phyloP scores from a whole-genome alignment of 306 rosid species.

The Quercus aquifolioides region DNA sequence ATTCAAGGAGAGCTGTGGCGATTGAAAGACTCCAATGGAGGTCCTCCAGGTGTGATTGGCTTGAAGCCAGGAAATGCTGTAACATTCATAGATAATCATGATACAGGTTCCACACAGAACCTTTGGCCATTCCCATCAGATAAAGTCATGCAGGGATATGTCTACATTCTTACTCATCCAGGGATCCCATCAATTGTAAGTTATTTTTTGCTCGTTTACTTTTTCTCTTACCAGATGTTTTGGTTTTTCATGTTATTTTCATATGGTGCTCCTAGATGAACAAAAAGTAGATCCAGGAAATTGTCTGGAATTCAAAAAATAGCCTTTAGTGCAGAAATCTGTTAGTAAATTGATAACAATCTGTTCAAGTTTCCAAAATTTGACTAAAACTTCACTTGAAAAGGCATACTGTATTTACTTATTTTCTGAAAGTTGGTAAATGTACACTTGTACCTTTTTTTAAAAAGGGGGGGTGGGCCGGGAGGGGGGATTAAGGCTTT shows the following conservation, averaged over 20 bases:
- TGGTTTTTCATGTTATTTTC: neutral
- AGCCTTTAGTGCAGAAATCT: neutral
- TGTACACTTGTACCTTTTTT: too few species aligned
- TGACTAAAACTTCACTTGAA: too few species aligned
- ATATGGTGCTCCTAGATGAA: neutral
- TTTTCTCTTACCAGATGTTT: neutral
- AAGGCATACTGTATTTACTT: too few species aligned
- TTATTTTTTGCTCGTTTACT: neutral
- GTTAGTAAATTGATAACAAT: neutral
- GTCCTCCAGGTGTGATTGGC: constrained; percentile 36
- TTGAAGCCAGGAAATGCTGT: constrained; percentile 39
- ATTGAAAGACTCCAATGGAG: constrained; percentile 26
- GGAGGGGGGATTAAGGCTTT: too few species aligned
- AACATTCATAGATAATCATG: constrained; percentile 42
- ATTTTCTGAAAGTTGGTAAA: too few species aligned
- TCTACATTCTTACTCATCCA: constrained; percentile 42
- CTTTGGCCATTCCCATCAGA: constrained; percentile 25
- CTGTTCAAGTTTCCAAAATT: neutral
- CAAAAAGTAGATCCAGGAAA: neutral
- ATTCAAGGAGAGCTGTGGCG: constrained; percentile 30
- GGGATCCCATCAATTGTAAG: constrained; percentile 37
- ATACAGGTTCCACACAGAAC: constrained; percentile 26
- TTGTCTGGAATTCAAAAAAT: neutral
- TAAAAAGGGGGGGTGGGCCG: neutral
- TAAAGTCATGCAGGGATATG: constrained; percentile 39